Evolutionary conservation across 805 yeast species (phyloP).

Genomic region (Grigorovia humatica): DNA sequence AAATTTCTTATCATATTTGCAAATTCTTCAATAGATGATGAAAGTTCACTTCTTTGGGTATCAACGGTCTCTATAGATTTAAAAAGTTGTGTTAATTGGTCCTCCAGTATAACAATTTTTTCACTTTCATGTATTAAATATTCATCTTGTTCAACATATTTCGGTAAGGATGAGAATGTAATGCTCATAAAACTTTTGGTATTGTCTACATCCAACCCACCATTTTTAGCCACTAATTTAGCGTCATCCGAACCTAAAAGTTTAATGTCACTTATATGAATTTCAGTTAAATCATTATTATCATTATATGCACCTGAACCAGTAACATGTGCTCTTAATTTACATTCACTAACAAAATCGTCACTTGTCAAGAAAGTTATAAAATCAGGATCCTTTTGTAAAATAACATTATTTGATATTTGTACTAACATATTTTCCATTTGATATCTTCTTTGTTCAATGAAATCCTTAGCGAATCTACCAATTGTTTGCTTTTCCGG

Average conservation of each 20-base stretch:
- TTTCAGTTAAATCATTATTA: conserved; percentile 31
- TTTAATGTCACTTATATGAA: conserved; percentile 25
- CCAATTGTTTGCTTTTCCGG: conserved; percentile 92
- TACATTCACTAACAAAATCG: conserved; percentile 57
- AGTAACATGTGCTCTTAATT: conserved; percentile 52
- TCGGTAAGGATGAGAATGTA: conserved; percentile 58
- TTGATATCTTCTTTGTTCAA: conserved; percentile 75
- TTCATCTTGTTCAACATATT: conserved; percentile 67
- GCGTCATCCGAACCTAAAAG: conserved; percentile 29
- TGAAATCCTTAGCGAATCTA: conserved; percentile 79
- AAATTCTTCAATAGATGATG: conserved; percentile 60
- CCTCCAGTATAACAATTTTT: conserved; percentile 62
- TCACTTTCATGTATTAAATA: conserved; percentile 61
- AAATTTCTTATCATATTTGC: conserved; percentile 45
- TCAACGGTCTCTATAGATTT: conserved; percentile 66
- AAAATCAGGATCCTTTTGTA: conserved; percentile 69
- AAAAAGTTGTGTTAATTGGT: conserved; percentile 57
- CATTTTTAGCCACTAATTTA: conserved; percentile 15
- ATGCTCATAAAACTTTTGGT: conserved; percentile 61
- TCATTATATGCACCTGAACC: conserved; percentile 42
- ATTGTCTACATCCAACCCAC: conserved; percentile 38
- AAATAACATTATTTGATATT: conserved; percentile 43
- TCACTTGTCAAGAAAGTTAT: conserved; percentile 66
- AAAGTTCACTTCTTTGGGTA: conserved; percentile 64
- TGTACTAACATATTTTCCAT: conserved; percentile 78